Base-by-base conservation (phyloP, 345 rosid species). In the Brassica napus region DNA sequence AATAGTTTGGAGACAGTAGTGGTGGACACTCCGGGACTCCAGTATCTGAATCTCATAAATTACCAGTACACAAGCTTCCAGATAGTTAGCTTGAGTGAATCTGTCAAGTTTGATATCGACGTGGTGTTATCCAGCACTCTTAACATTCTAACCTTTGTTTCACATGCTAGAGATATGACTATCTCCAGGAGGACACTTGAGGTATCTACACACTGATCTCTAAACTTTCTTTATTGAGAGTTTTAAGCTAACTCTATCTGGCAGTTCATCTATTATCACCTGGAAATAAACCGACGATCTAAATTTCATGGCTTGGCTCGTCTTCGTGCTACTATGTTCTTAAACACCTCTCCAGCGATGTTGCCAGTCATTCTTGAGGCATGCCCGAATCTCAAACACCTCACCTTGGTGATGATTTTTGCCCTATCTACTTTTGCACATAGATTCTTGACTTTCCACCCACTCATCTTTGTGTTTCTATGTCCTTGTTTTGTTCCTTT, bases 361-460 rank as follows among this genome's bases (percentile, higher is more conserved):
- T 42, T 76, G 73, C 73, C 79, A 6, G 8, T 39, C 23, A 15
- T 76, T 68, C 73, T 76, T 39, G 73, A 76, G 67, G 18, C n/a
- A 3, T 68, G 73, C 15, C 79, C 79, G 6, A 76, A 76, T 76
- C 79, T 76, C 21, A 76, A 58, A 42, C 59, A 67, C 44, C 60
- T 76, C 59, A 58, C 60, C 79, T 39, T 76, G 79, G 79, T 76
- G 21, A 68, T 58, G 73, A 1, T 39, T 8, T 3, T 75, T 68
- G 23, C 60, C 60, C 23, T 14, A 16, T 28, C 28, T 15, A 24
- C 2, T 7, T 15, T 24, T 37, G 11, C 2, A 23, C 37, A 8
- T 7, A 18, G 70, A 37, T 49, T 74, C 35, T 30, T 10, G 16
- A 18, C 31, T 49, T 64, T 49, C 8, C 24, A 15, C 6, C 3